phyloP scores from a whole-genome alignment of 441 rosid species.

The Metrosideros polymorpha region DNA sequence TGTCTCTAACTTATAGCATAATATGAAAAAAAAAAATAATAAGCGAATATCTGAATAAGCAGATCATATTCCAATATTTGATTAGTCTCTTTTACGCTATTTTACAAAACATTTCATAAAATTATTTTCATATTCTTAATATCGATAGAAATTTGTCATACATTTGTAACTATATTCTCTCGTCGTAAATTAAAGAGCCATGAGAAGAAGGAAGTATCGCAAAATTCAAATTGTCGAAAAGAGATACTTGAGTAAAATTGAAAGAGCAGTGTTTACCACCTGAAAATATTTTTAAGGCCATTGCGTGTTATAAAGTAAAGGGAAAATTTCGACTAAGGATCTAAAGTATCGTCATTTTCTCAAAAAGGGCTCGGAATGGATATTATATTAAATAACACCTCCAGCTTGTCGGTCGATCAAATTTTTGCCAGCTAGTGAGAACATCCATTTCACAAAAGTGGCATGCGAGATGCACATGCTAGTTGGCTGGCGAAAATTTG shows the following conservation, averaged over 20 bases:
- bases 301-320: accelerated
- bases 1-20: neutral
- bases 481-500: neutral
- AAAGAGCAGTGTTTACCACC: neutral
- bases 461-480: too few relatives aligned
- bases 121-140: neutral
- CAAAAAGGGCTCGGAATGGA: accelerated
- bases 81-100: neutral
- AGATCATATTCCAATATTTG: neutral
- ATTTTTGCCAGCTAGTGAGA: neutral
- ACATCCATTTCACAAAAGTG: accelerated
- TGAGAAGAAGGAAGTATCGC: neutral
- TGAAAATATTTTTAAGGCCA: accelerated
- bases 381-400: accelerated
- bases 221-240: neutral
- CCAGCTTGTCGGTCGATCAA: neutral
- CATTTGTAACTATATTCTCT: neutral
- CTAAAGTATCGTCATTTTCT: neutral
- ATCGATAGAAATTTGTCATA: neutral
- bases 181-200: neutral
- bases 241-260: neutral
- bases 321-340: accelerated
- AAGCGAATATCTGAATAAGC: too few relatives aligned
- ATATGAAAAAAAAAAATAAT: too few relatives aligned
- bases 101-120: neutral